phyloP scores from a whole-genome alignment of 768 basidiomycete species.

The Phaffia tasmanica region DNA sequence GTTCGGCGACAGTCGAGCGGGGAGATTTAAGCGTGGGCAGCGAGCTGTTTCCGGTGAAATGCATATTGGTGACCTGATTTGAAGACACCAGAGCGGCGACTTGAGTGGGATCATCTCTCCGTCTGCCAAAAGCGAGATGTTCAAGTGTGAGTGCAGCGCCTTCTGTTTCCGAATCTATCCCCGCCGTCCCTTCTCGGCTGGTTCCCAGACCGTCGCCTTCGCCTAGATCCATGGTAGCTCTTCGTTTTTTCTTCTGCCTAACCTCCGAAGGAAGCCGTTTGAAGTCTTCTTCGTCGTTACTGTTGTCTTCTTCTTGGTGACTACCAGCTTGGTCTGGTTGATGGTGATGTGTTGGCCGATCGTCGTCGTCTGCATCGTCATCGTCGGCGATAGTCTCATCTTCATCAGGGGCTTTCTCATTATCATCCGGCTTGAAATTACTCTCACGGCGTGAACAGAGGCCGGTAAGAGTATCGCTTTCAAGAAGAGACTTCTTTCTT shows the following conservation, averaged over 20 bases:
- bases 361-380: not conserved
- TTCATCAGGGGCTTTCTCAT: not conserved
- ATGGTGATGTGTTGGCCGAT: not conserved
- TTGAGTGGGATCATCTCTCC: slow-evolving; percentile 13
- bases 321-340: not conserved
- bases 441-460: not conserved
- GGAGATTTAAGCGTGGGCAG: not conserved
- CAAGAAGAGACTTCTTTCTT: not conserved
- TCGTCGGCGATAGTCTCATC: not conserved
- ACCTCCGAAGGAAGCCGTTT: no score
- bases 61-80: not conserved
- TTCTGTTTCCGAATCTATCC: slow-evolving; percentile 14
- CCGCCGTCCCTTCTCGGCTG: not conserved
- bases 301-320: not conserved
- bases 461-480: not conserved
- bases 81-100: not conserved
- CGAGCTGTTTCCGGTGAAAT: not conserved
- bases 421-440: no score
- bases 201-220: no score
- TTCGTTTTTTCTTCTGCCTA: not conserved
- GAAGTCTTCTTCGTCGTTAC: slow-evolving; percentile 1
- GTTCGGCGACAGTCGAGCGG: not conserved
- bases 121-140: slow-evolving; percentile 24
- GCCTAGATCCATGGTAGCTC: not conserved
- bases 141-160: slow-evolving; percentile 9